A percentile compares a stretch with the other conserved stretches of the same genome.
Conservation (phyloP, 2,329 filamentous ascomycete genomes). For the Sporothrix dimorphospora region DNA sequence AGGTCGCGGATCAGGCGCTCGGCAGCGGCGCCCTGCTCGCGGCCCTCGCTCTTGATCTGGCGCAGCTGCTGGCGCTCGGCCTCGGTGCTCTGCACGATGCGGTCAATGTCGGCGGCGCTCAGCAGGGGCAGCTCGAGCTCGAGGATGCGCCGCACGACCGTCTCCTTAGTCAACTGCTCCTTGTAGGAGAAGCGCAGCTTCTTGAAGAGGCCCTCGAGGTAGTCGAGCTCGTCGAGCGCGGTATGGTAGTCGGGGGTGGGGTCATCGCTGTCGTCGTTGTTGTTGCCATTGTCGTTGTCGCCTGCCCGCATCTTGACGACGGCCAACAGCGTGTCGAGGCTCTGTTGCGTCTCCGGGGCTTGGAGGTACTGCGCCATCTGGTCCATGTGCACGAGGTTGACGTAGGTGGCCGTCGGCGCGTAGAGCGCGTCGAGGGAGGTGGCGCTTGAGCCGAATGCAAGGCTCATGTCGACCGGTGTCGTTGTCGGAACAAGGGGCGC, state of each 20-base stretch:
- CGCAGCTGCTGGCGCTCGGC: slow-evolving; percentile 76
- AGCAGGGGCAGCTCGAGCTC: slow-evolving; percentile 88
- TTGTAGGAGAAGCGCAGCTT: slow-evolving; percentile 97
- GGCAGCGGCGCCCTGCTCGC: slow-evolving; percentile 71
- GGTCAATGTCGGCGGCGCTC: slow-evolving; percentile 77
- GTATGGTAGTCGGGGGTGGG: slow-evolving; percentile 30
- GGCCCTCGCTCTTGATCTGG: slow-evolving; percentile 77
- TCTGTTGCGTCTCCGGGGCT: slow-evolving; percentile 27
- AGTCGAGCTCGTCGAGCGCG: slow-evolving; percentile 64
- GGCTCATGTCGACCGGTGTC: slow-evolving; percentile 12
- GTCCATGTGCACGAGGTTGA: slow-evolving; percentile 33
- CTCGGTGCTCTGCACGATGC: slow-evolving; percentile 67
- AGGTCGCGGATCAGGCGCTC: slow-evolving; percentile 66
- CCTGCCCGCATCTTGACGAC: slow-evolving; percentile 25
- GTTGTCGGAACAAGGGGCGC: slow-evolving; percentile 20
- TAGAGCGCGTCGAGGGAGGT: slow-evolving; percentile 20
- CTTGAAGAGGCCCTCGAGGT: slow-evolving; percentile 94
- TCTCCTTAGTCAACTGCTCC: slow-evolving; percentile 98
- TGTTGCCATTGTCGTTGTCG: neutral
- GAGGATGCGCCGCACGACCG: slow-evolving; percentile 91
- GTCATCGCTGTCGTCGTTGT: neutral
- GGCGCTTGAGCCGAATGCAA: neutral
- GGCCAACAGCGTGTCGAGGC: slow-evolving; percentile 30
- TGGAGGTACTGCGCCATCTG: slow-evolving; percentile 31
- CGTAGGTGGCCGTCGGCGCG: slow-evolving; percentile 11